Base-by-base conservation (phyloP, 352 stramenopile genomes). In the Peronospora destructor region DNA sequence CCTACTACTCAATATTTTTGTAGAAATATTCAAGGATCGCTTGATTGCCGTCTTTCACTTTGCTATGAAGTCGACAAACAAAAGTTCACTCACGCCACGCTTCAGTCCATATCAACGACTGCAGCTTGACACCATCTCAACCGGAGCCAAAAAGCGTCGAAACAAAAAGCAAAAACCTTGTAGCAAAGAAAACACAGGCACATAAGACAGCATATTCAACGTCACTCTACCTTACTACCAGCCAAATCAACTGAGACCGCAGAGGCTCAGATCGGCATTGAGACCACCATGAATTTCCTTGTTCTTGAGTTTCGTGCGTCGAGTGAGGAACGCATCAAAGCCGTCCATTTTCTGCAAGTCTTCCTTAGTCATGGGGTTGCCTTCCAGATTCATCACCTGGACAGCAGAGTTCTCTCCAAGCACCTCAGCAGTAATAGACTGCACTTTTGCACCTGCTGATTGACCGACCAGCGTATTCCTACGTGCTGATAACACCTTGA, bases 261-360 rank as follows among this genome's bases (percentile, higher is more conserved):
- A 93, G 32, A 93, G 65, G 57, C 79, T 91, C 47, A 85, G 60
- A 64, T 93, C 80, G 6, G 83, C 78, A 54, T 64, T 81, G 13
- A 93, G 38, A 1, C 83, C 83, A 34, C 76, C 78, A 45, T 90
- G 77, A 44, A 93, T 84, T 50, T 89, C 83, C 69, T 93, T 93
- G 68, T 93, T 86, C 56, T 93, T 93, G 32, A 87, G 65, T 48
- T 76, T 61, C 32, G 74, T 91, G 26, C 83, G 83, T n/a, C 83
- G 71, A 47, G 64, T 53, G 34, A 91, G 49, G 60, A 93, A 93
- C 21, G 59, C 62, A 9, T 90, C 71, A 34, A 88, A 80, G 28
- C 83, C 80, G 13, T 87, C 66, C 83, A 93, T 91, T 25, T 45
- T 49, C 47, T 90, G 76, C 7, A 93, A 47, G 6, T 93, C 76